These are phyloP conservation scores for Penicillium parvum DNA, from an alignment of 495 filamentous ascomycete genomes.

Conservation along the genomic window DNA sequence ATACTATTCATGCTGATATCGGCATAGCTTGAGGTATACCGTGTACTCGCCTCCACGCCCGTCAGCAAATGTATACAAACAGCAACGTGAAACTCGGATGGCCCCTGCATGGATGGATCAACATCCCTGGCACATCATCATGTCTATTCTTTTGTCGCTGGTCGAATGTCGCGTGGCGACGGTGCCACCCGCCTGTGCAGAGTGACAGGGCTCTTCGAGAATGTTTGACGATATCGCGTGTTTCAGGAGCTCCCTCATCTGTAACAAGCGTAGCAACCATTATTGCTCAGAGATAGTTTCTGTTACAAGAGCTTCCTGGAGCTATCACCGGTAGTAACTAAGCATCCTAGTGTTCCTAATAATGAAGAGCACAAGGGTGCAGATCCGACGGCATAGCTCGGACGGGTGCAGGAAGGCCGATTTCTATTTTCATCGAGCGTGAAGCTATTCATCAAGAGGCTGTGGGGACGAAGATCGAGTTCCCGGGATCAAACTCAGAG, in stretches of 20 bases:
- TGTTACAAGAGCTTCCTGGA: no score
- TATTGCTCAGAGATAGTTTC: no score
- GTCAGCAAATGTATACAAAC: no score
- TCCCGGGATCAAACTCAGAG: background rate
- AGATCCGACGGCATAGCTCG: no score
- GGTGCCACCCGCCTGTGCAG: conserved; percentile 1
- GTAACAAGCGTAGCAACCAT: no score
- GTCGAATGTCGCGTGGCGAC: conserved; percentile 5
- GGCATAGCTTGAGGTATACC: background rate
- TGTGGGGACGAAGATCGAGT: background rate
- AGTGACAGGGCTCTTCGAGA: conserved; percentile 12
- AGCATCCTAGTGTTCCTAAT: no score
- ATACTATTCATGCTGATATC: background rate
- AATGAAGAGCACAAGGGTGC: no score
- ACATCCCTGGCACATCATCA: background rate
- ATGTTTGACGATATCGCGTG: conserved; percentile 3
- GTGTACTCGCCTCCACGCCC: background rate
- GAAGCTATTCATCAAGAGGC: background rate
- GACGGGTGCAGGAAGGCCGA: background rate
- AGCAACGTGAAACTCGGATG: background rate
- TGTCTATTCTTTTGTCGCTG: background rate
- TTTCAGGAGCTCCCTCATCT: no score
- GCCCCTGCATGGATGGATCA: background rate
- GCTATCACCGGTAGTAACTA: no score
- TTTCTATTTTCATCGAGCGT: background rate